Conservation (phyloP, 1,284 basidiomycete genomes). For the Cryptococcus floricola region DNA sequence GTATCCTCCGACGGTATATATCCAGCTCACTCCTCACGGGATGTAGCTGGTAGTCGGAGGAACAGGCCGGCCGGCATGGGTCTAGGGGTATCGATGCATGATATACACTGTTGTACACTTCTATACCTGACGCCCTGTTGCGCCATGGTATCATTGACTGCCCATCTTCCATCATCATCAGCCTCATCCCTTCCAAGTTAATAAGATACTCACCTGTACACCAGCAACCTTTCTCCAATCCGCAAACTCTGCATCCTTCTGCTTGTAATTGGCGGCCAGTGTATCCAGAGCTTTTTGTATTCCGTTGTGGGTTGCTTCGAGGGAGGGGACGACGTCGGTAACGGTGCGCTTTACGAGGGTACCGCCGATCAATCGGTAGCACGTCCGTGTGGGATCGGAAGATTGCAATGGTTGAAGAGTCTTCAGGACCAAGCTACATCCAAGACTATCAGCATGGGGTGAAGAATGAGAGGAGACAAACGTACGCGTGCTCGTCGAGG, state of each 20-base stretch:
- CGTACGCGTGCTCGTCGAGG: slow-evolving; percentile 74
- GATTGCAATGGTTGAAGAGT: slow-evolving; percentile 68
- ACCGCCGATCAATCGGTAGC: slow-evolving; percentile 94
- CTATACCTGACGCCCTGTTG: neutral
- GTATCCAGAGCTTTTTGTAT: slow-evolving; percentile 73
- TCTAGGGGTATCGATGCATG: slow-evolving; percentile 13
- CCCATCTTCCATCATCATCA: neutral
- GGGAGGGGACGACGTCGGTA: slow-evolving; percentile 84
- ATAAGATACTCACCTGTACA: slow-evolving; percentile 54
- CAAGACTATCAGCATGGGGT: neutral
- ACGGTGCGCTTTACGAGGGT: slow-evolving; percentile 95
- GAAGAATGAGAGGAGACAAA: slow-evolving; percentile 5
- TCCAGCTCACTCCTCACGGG: too few relatives aligned
- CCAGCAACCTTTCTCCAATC: slow-evolving; percentile 76
- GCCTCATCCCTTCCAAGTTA: neutral
- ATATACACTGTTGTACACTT: slow-evolving; percentile 11
- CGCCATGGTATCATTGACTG: neutral
- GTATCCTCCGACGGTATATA: too few relatives aligned
- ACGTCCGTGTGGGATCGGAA: slow-evolving; percentile 84
- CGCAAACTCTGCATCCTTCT: slow-evolving; percentile 79
- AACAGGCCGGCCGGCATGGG: too few relatives aligned
- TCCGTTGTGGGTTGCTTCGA: slow-evolving; percentile 81
- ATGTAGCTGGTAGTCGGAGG: too few relatives aligned
- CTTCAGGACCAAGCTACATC: slow-evolving; percentile 73
- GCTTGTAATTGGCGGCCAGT: slow-evolving; percentile 78